Evolutionary conservation across 2,329 filamentous ascomycete genomes (phyloP).

Genomic region (Exophiala mesophila): DNA sequence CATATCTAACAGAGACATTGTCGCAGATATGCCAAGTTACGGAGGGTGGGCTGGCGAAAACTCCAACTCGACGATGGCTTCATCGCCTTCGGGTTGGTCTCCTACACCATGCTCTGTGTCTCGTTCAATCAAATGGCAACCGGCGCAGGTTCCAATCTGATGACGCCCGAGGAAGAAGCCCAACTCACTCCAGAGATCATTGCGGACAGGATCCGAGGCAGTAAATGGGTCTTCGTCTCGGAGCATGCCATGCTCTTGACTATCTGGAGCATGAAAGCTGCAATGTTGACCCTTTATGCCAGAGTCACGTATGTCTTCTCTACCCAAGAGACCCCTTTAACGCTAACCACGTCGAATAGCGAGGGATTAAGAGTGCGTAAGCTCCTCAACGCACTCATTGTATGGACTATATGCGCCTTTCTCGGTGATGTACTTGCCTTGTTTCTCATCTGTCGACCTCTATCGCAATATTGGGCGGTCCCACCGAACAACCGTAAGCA

Average conservation of each 20-base stretch:
- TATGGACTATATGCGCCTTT: constrained; percentile 45
- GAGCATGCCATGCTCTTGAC: constrained; percentile 59
- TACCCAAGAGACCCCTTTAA: background rate
- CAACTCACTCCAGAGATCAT: constrained; percentile 45
- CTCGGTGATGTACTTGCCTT: constrained; percentile 47
- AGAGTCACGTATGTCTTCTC: constrained; percentile 41
- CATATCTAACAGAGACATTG: background rate
- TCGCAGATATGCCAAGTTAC: constrained; percentile 28
- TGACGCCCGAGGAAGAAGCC: constrained; percentile 45
- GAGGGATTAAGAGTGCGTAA: constrained; percentile 21
- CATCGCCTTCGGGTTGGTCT: constrained; percentile 51
- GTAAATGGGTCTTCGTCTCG: constrained; percentile 59
- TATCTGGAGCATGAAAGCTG: constrained; percentile 50
- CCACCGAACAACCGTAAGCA: constrained; percentile 32
- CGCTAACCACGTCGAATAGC: constrained; percentile 4
- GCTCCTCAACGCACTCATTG: constrained; percentile 33
- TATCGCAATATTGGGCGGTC: constrained; percentile 48
- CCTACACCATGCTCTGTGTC: constrained; percentile 53
- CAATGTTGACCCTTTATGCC: constrained; percentile 50
- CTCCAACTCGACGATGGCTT: constrained; percentile 54
- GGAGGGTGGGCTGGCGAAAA: constrained; percentile 43
- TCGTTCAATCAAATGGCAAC: constrained; percentile 51
- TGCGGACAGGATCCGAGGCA: constrained; percentile 45
- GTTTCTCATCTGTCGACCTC: constrained; percentile 48
- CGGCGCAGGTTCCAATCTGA: constrained; percentile 56